Conservation (phyloP, 179 eudicot genomes). For the Gypsophila paniculata region DNA sequence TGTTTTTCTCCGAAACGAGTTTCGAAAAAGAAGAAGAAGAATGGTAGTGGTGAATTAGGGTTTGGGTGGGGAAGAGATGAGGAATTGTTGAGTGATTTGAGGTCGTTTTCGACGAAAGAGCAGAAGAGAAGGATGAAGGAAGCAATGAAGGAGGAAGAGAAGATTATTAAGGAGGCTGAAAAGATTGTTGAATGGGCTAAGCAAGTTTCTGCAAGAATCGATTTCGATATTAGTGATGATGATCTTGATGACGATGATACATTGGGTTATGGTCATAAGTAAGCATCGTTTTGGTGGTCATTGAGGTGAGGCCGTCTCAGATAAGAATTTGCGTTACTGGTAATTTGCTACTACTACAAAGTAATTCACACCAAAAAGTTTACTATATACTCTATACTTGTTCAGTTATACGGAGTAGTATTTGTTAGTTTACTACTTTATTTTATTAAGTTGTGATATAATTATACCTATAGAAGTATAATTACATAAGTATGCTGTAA, state of each 20-base stretch:
- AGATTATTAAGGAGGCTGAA: slow-evolving; percentile 73
- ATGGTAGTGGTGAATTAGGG: slow-evolving; percentile 22
- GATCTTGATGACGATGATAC: slow-evolving; percentile 12
- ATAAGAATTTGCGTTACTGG: too few relatives aligned
- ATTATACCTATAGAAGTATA: neutral
- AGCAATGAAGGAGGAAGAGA: slow-evolving; percentile 68
- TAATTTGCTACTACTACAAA: neutral
- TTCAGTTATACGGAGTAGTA: neutral
- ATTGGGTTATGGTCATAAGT: slow-evolving; percentile 38
- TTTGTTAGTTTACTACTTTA: slow-evolving; percentile 6
- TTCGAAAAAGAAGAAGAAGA: slow-evolving; percentile 38
- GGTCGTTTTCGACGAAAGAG: slow-evolving; percentile 44
- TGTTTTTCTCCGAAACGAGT: slow-evolving; percentile 72
- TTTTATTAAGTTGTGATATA: neutral
- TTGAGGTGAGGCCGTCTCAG: too few relatives aligned
- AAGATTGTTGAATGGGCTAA: slow-evolving; percentile 84
- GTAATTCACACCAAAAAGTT: neutral
- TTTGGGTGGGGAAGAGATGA: slow-evolving; percentile 45
- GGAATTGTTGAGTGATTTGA: slow-evolving; percentile 55
- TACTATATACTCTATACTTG: neutral
- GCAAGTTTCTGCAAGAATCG: slow-evolving; percentile 76
- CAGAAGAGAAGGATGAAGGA: slow-evolving; percentile 57
- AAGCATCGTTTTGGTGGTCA: slow-evolving; percentile 23
- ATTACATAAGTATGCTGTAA: neutral
- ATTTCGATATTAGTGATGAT: slow-evolving; percentile 49